Evolutionary conservation across 2,329 filamentous ascomycete genomes (phyloP).

Genomic region (Diaporthe citrichinensis): DNA sequence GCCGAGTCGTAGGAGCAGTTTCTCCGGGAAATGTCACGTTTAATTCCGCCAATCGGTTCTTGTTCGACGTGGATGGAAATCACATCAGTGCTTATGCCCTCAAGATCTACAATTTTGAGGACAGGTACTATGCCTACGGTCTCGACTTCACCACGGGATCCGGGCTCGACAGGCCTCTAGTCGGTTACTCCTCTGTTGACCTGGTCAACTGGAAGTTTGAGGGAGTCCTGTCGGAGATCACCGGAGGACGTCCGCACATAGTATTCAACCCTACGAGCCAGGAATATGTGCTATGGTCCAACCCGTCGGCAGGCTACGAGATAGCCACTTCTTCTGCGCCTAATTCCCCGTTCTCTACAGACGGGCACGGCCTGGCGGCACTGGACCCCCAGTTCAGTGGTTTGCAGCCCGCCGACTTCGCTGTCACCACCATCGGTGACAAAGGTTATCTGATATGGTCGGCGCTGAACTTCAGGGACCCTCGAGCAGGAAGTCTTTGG

Average conservation of each 20-base stretch:
- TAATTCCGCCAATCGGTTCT: slow-evolving; percentile 7
- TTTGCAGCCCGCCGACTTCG: slow-evolving; percentile 35
- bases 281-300: slow-evolving; percentile 36
- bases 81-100: slow-evolving; percentile 38
- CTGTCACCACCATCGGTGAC: slow-evolving; percentile 7
- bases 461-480: slow-evolving; percentile 34
- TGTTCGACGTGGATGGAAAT: slow-evolving; percentile 36
- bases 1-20: slow-evolving; percentile 1
- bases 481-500: slow-evolving; percentile 36
- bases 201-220: slow-evolving; percentile 35
- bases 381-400: slow-evolving; percentile 28
- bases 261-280: slow-evolving; percentile 29
- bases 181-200: slow-evolving; percentile 34
- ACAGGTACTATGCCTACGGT: slow-evolving; percentile 36
- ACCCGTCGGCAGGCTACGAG: slow-evolving; percentile 18
- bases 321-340: slow-evolving; percentile 33
- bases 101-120: slow-evolving; percentile 36
- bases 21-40: slow-evolving; percentile 22
- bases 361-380: slow-evolving; percentile 5
- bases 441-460: slow-evolving; percentile 35
- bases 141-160: slow-evolving; percentile 27
- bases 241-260: slow-evolving; percentile 28
- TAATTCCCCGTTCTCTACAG: slow-evolving; percentile 18
- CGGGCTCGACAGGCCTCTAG: slow-evolving; percentile 22
- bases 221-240: slow-evolving; percentile 22